Evolutionary conservation across 139 green algal genomes (phyloP), one percentile per base, ranked within the genome.

Genomic region (Chlamydomonas schloesseri): DNA sequence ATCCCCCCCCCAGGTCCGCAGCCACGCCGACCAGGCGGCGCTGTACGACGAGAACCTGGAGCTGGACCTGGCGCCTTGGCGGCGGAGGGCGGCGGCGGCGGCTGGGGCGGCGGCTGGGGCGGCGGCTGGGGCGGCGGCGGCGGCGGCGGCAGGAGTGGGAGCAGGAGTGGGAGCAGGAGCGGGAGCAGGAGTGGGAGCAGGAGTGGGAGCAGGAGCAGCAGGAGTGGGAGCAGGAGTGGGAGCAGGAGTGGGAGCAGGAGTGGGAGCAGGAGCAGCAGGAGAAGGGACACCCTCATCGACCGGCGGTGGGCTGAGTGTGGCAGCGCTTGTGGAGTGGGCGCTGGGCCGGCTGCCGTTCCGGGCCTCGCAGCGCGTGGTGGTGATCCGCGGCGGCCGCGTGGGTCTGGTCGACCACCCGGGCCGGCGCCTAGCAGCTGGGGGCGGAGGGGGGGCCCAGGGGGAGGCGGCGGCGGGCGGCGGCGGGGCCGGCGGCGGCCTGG

Each of bases 31-130:
- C 57, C 76, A 42, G 18, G 18, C 31, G 31, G 26, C 13, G 60
- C 37, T 83, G 60, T 83, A 83, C 60, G 36, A 83, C 36, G 76
- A 83, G 37, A 83, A 83, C 18, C 60, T 83, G 17, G 36, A 62
- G 26, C 60, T 73, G 60, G 76, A 83, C 50, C 76, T 83, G 37
- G 76, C 76, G 26, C 76, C 76, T 0, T 83, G 76, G 76, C 26
- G 36, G 60, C 60, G 60, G 36, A 26, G 76, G 60, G 62, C 36
- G 24, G 36, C 28, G 36, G 53, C 21, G 37, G 46, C 21, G 5
- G 72, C 10, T n/a, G 36, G 36, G 26, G 60, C 3, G 57, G 9
- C 13, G 53, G 53, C 15, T 58, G 13, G 15, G 53, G 53, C 55
- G 55, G 55, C 55, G 20, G 55, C 20, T 28, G 55, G 55, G 42